Evolutionary conservation across 345 rosid genomes (phyloP), one percentile per base, ranked within the genome.

Genomic region (Eucalyptus melliodora): DNA sequence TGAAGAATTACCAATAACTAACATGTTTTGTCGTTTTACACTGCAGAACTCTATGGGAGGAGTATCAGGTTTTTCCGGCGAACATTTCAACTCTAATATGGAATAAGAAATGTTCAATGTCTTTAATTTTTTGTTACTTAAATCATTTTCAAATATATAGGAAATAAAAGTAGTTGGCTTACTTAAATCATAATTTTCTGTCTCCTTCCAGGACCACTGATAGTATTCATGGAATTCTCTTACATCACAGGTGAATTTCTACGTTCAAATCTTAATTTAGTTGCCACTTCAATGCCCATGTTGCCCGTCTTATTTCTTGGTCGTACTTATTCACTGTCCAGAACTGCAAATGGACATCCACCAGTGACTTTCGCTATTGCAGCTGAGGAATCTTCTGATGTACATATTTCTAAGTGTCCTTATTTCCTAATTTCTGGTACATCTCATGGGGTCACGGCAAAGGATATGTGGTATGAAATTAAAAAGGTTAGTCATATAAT

Each of bases 11-110:
- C 77, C 77, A 15, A 67, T 67, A 67, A 31, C 40, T 67, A 17
- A 65, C 72, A 30, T 53, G 86, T 89, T 16, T 91, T 44, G 91
- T 30, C 69, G 50, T 89, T 87, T 51, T 47, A 23, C 40, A 8
- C n/a, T 92, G 60, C 92, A 97, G 98, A 97, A 97, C 93, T 97
- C 99, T 72, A 94, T 97, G 77, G 99, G 99, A 89, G 99, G 99
- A 88, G 91, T 69, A 87, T 97, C 99, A 59, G 97, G 92, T 91
- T 95, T 93, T 91, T 95, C 99, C 69, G 96, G 98, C 87, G 93
- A 91, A 86, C 99, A 97, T 92, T 90, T 90, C 94, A 97, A 97
- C 90, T 94, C 99, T 69, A 95, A 95, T 89, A 91, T 88, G 83
- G 91, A 51, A 99, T 97, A 95, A 91, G 94, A 17, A 67, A 67